A percentile compares a stretch with the other conserved stretches of the same genome.
Evolutionary conservation across 352 stramenopile species (phyloP).

Genomic region (Phytophthora podocarpi): DNA sequence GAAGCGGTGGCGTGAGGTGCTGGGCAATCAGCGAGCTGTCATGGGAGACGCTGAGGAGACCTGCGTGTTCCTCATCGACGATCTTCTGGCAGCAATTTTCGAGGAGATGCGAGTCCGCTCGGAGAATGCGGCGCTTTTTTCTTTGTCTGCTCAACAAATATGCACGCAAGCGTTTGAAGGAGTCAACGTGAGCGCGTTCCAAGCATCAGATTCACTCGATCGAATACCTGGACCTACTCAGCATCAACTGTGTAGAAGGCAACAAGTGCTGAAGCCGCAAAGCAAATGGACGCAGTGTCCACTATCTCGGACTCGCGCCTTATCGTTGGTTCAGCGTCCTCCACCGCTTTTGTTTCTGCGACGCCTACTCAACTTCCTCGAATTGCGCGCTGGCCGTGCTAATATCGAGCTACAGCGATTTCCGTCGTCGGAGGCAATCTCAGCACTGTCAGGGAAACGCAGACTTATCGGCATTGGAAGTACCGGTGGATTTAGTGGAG

Average conservation of each 20-base stretch:
- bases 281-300: slow-evolving; percentile 1
- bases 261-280: slow-evolving; percentile 22
- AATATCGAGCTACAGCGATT: slow-evolving; percentile 30
- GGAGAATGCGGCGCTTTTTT: slow-evolving; percentile 38
- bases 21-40: slow-evolving; percentile 11
- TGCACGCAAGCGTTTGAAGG: slow-evolving; percentile 32
- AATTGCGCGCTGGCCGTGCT: slow-evolving; percentile 3
- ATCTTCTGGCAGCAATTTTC: slow-evolving; percentile 51
- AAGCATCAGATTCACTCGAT: slow-evolving; percentile 32
- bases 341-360: slow-evolving; percentile 22
- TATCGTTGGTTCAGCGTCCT: neutral
- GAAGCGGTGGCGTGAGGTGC: neutral
- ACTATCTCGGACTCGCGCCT: neutral
- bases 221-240: slow-evolving; percentile 10
- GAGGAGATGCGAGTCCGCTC: slow-evolving; percentile 46
- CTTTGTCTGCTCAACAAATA: slow-evolving; percentile 19
- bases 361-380: slow-evolving; percentile 22
- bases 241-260: neutral
- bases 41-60: slow-evolving; percentile 47
- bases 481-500: no score
- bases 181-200: slow-evolving; percentile 23
- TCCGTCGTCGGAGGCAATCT: slow-evolving; percentile 11
- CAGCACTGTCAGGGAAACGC: slow-evolving; percentile 1
- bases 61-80: slow-evolving; percentile 35
- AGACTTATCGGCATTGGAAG: slow-evolving; percentile 2